Evolutionary conservation across 2,329 filamentous ascomycete species (phyloP), one percentile per base, ranked within the genome.

Genomic region (Neoscytalidium dimidiatum): DNA sequence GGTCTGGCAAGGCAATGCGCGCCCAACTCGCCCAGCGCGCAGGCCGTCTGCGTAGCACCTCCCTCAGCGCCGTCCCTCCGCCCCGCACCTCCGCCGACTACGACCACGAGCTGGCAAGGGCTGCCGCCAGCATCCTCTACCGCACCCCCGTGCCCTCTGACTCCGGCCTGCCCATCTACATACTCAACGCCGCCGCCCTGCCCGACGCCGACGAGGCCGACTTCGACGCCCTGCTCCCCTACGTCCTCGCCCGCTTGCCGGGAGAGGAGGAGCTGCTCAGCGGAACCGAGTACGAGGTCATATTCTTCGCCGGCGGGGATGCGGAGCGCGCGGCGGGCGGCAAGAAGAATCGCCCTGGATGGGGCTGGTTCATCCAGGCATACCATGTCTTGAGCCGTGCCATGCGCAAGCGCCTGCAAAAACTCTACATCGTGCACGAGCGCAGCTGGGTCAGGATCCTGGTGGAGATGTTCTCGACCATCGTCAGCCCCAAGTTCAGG

Each of bases 361-460:
- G 82, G 78, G 82, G 82, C 43, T 86, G 84, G 84, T 85, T 84
- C 68, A 73, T 86, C 58, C 84, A 86, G 69, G 84, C 84, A 17
- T 86, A 86, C 72, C 82, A 85, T 70, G 78, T 85, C 66, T 77
- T 86, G 60, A 81, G 81, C 35, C 74, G 84, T 66, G 84, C 83
- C 4, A 82, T 83, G 71, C 79, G 84, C 66, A 86, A 86, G 77
- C 78, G 83, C 65, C 77, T 86, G 64, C 81, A 84, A 71, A 82
- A 79, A 70, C 76, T 86, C 46, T 86, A 85, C 72, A 84, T 86
- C 70, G 84, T 86, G 62, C 84, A 86, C 71, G 84, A 85, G 70
- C 80, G 83, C 64, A 83, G 81, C 28, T 86, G 84, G 84, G 83
- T 86, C 35, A 74, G 84, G 63, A 83, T 86, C 48, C 73, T 86